A percentile compares a stretch with the other conserved stretches of the same genome.
Evolutionary conservation across 805 yeast species (phyloP).

Genomic region (Wickerhamiella occidentalis): DNA sequence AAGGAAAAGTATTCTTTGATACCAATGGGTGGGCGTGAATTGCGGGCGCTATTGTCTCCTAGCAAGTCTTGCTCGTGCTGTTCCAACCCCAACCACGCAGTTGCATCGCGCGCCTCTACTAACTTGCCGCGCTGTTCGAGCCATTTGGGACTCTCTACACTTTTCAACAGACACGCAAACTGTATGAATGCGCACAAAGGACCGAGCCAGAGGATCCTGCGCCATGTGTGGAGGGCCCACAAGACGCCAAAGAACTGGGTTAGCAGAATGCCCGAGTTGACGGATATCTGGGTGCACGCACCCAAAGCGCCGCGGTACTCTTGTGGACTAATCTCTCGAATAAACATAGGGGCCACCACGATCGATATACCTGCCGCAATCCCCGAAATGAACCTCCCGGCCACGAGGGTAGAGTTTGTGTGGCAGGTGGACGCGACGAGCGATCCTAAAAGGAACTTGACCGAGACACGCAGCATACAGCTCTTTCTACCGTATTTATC

Average conservation of each 20-base stretch:
- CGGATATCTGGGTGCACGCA: slow-evolving; percentile 75
- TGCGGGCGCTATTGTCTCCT: neutral
- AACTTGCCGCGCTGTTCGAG: slow-evolving; percentile 24
- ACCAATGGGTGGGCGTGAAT: neutral
- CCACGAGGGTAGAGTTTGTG: slow-evolving; percentile 33
- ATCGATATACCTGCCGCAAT: slow-evolving; percentile 78
- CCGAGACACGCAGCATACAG: slow-evolving; percentile 39
- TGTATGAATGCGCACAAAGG: slow-evolving; percentile 41
- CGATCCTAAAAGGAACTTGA: slow-evolving; percentile 49
- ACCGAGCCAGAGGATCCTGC: slow-evolving; percentile 55
- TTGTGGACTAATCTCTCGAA: slow-evolving; percentile 69
- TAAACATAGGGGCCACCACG: slow-evolving; percentile 71
- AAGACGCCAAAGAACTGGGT: slow-evolving; percentile 64
- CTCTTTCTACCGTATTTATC: slow-evolving; percentile 51
- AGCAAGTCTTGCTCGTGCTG: neutral
- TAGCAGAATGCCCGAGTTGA: slow-evolving; percentile 70
- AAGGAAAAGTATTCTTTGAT: slow-evolving; percentile 28
- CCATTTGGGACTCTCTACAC: slow-evolving; percentile 81
- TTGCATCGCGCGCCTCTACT: slow-evolving; percentile 1
- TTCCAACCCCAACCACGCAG: slow-evolving; percentile 2
- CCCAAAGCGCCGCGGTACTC: slow-evolving; percentile 67
- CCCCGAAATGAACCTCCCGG: slow-evolving; percentile 73
- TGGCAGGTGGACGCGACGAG: slow-evolving; percentile 42
- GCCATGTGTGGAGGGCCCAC: slow-evolving; percentile 65
- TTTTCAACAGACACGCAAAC: slow-evolving; percentile 30